phyloP scores from a whole-genome alignment of 495 filamentous ascomycete genomes.

The Aspergillus sclerotioniger region DNA sequence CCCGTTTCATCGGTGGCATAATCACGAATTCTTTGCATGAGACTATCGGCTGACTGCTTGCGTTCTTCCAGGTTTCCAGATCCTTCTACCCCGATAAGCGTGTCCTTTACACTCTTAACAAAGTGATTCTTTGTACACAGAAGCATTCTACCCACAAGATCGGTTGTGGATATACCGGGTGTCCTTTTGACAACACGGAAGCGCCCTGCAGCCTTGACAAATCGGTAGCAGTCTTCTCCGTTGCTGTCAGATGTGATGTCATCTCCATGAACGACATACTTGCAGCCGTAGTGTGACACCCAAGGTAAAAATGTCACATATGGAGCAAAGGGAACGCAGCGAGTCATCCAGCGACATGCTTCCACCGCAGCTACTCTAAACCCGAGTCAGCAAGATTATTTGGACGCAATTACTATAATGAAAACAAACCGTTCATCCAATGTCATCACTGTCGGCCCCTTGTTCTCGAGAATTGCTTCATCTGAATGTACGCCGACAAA shows the following conservation, averaged over 20 bases:
- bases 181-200: slow-evolving; percentile 97
- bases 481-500: slow-evolving; percentile 93
- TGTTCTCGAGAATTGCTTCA: slow-evolving; percentile 90
- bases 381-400: slow-evolving; percentile 22
- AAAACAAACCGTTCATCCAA: slow-evolving; percentile 72
- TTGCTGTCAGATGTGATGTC: slow-evolving; percentile 82
- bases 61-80: slow-evolving; percentile 65
- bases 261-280: slow-evolving; percentile 89
- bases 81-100: slow-evolving; percentile 71
- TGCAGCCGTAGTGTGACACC: slow-evolving; percentile 92
- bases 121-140: slow-evolving; percentile 88
- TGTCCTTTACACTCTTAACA: slow-evolving; percentile 66
- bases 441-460: slow-evolving; percentile 97
- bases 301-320: slow-evolving; percentile 93
- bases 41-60: slow-evolving; percentile 53
- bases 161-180: slow-evolving; percentile 93
- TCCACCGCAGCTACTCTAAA: slow-evolving; percentile 74
- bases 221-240: slow-evolving; percentile 95
- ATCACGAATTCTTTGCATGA: slow-evolving; percentile 69
- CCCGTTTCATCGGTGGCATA: slow-evolving; percentile 87
- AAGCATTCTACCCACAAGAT: slow-evolving; percentile 95
- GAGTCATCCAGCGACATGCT: slow-evolving; percentile 91
- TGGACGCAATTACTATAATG: not conserved
- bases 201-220: slow-evolving; percentile 84
- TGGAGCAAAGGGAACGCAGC: slow-evolving; percentile 77